phyloP scores from a whole-genome alignment of 2,329 filamentous ascomycete genomes.

The Fusarium agapanthi region DNA sequence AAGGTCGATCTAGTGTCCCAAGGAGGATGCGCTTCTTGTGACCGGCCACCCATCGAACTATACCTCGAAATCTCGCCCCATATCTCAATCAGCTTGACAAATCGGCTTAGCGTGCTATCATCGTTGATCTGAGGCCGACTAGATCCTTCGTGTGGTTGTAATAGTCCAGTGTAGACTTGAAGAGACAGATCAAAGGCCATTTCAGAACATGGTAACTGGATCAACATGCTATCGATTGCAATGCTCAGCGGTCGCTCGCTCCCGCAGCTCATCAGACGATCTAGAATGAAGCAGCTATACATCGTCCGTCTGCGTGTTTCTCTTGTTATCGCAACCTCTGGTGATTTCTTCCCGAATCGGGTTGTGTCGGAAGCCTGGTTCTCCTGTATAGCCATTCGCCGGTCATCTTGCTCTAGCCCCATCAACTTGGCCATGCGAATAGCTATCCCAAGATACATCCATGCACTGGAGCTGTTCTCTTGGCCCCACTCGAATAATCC shows the following conservation, averaged over 20 bases:
- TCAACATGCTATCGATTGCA: conserved; percentile 51
- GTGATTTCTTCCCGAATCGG: not conserved
- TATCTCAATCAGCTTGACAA: conserved; percentile 66
- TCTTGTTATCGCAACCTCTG: not conserved
- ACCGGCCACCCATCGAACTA: conserved; percentile 61
- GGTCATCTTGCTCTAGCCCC: conserved; percentile 9
- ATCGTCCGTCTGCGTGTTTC: conserved; percentile 71
- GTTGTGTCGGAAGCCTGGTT: not conserved
- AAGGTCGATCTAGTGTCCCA: conserved; percentile 68
- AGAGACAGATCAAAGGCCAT: conserved; percentile 68
- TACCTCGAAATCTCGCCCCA: conserved; percentile 67
- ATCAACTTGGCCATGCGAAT: conserved; percentile 9
- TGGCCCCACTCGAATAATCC: conserved; percentile 8
- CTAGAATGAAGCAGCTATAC: conserved; percentile 78
- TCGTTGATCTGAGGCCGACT: conserved; percentile 44
- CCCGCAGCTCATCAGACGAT: conserved; percentile 73
- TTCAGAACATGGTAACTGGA: conserved; percentile 12
- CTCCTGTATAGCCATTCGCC: not conserved
- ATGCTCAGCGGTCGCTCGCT: conserved; percentile 69
- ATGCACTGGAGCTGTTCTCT: not conserved
- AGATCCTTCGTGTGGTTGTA: conserved; percentile 40
- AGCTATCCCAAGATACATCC: conserved; percentile 4
- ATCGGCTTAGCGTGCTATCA: conserved; percentile 61
- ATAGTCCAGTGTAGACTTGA: conserved; percentile 62
- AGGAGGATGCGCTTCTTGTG: conserved; percentile 61